Base-by-base conservation (phyloP, 495 filamentous ascomycete species). In the Hypomontagnella submonticulosa region DNA sequence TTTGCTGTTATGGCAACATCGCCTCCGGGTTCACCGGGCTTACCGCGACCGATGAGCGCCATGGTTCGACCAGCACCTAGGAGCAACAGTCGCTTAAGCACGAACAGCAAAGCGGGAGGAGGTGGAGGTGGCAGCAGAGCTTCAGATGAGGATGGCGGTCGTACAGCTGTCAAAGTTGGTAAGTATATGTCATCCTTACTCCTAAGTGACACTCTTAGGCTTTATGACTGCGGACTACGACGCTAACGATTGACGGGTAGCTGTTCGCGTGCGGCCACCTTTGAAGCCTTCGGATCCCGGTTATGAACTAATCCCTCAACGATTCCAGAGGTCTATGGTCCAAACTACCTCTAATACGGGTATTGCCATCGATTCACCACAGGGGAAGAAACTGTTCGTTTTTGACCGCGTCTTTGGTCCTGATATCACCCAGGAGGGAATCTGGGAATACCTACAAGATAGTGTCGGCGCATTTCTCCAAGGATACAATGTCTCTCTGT, bases 151-250 rank as follows among this genome's bases (percentile, higher is more conserved):
- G 95, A 97, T 82, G 84, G 85, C 40, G 71, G 71, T 40, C 94
- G 90, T 77, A 97, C 95, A 30, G 91, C 95, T n/a, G 95, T 99
- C 74, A 97, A 93, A 96, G 95, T 99, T 76, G 95, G 95, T 99
- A 85, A 73, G 95, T 93, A 70, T 52, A 46, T 50, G 18, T 10
- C 13, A 16, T n/a, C 23, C 37, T 18, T 51, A 13, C 30, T 49
- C 36, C 11, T 41, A 30, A 34, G 15, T 18, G 9, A 16, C n/a
- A 36, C 5, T 51, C 40, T 50, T 57, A 41, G 41, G 20, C 34
- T 60, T 12, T 61, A 27, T 32, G 49, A 56, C 46, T 19, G 30
- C 36, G 40, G 48, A 48, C 49, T 37, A 47, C 32, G 20, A 71
- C 38, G 58, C 63, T 74, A 70, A 72, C 52, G 63, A 57, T 61